These are phyloP conservation scores for Penicillium sp. DNA, from an alignment of 2,329 filamentous ascomycete genomes.

Conservation along the genomic window DNA sequence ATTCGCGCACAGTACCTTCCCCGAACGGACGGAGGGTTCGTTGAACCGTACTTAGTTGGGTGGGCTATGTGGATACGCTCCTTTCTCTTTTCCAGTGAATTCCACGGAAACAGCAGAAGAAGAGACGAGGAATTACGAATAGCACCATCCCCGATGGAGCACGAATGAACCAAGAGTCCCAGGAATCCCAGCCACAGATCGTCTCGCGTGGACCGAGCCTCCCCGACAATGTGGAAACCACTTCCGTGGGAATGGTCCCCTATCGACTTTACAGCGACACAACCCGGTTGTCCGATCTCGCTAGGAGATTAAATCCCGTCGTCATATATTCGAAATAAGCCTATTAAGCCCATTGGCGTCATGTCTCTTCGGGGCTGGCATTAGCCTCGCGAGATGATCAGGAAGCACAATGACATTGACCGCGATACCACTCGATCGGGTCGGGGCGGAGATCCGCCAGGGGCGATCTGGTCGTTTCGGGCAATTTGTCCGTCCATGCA, in stretches of 20 bases:
- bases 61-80: background rate
- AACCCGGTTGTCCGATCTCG: too few relatives aligned
- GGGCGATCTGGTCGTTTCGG: conserved; percentile 22
- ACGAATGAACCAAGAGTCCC: background rate
- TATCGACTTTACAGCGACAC: background rate
- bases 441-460: conserved; percentile 11
- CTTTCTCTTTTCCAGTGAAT: background rate
- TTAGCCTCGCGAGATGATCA: background rate
- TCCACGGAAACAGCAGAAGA: background rate
- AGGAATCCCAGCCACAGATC: conserved; percentile 13
- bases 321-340: background rate
- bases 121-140: background rate
- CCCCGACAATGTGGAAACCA: conserved; percentile 7
- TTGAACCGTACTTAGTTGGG: background rate
- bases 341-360: background rate
- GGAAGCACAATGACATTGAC: conserved; percentile 15
- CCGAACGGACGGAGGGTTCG: background rate
- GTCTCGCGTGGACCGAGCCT: conserved; percentile 18
- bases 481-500: conserved; percentile 26
- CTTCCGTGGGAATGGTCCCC: conserved; percentile 1
- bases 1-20: background rate
- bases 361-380: background rate
- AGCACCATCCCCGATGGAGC: background rate
- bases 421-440: conserved; percentile 21
- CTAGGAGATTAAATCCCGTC: too few relatives aligned